Percentiles rank a stretch among this genome's conserved stretches.
These are phyloP conservation scores for Stereocaulon alpinum DNA, from an alignment of 495 filamentous ascomycete species.

Conservation along the genomic window DNA sequence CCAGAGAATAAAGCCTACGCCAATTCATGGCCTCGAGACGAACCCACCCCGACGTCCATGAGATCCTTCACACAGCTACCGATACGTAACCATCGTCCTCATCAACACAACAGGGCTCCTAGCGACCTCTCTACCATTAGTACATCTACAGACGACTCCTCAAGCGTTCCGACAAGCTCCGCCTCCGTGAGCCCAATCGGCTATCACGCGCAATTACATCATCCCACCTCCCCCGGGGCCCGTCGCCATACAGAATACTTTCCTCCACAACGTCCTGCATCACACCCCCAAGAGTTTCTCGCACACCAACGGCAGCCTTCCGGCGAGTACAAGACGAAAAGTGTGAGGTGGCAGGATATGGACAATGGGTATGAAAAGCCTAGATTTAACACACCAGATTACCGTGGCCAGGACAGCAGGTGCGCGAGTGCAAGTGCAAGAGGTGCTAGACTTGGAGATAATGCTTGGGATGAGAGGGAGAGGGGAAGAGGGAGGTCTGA, in stretches of 20 bases:
- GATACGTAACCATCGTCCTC: slow-evolving; percentile 3
- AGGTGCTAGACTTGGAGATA: background rate
- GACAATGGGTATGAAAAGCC: slow-evolving; percentile 5
- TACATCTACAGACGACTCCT: slow-evolving; percentile 13
- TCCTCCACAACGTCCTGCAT: slow-evolving; percentile 6
- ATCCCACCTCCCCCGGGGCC: background rate
- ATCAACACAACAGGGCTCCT: slow-evolving; percentile 6
- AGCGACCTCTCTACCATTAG: slow-evolving; percentile 18
- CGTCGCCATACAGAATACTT: slow-evolving; percentile 3
- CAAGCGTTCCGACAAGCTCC: slow-evolving; percentile 17
- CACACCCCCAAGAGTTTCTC: slow-evolving; percentile 2
- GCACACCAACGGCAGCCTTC: slow-evolving; percentile 1
- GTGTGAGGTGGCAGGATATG: slow-evolving; percentile 11
- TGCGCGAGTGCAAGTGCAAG: background rate
- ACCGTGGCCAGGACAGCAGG: background rate
- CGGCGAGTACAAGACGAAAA: background rate
- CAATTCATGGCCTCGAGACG: slow-evolving; percentile 7
- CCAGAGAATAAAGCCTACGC: slow-evolving; percentile 3
- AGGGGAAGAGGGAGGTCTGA: slow-evolving; percentile 10
- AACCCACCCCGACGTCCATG: background rate
- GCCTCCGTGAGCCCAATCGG: slow-evolving; percentile 15
- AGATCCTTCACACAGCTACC: background rate
- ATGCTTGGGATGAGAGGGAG: slow-evolving; percentile 3
- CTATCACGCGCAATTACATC: slow-evolving; percentile 13
- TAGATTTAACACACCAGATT: background rate